These are phyloP conservation scores for Cyclotella baltica DNA, from an alignment of 108 stramenopile genomes.

Conservation along the genomic window DNA sequence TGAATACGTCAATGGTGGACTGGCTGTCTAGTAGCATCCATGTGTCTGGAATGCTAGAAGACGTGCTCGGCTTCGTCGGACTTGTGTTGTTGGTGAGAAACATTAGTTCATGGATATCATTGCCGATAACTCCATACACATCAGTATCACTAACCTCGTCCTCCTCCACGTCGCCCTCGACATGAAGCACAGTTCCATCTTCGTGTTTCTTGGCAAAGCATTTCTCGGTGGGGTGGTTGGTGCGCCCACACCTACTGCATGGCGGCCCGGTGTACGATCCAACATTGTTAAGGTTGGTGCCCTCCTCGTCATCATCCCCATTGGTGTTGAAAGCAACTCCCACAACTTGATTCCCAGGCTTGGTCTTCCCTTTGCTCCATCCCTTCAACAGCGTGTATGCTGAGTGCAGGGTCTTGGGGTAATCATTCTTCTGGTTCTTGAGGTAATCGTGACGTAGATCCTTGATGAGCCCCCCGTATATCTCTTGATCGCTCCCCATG, in stretches of 20 bases:
- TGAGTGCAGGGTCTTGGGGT: constrained; percentile 3
- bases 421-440: background rate
- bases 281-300: background rate
- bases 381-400: background rate
- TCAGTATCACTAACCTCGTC: background rate
- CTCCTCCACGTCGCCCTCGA: background rate
- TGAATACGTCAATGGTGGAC: constrained; percentile 53
- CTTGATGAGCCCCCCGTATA: background rate
- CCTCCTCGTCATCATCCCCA: background rate
- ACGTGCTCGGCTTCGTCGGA: background rate
- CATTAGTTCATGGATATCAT: background rate
- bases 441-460: background rate
- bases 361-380: background rate
- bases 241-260: constrained; percentile 1
- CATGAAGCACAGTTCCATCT: background rate
- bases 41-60: constrained; percentile 11
- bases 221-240: background rate
- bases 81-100: background rate
- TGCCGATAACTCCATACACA: background rate
- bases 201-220: background rate
- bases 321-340: constrained; percentile 2
- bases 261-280: background rate
- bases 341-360: background rate
- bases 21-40: constrained; percentile 60
- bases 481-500: background rate